A percentile compares a stretch with the other conserved stretches of the same genome.
Evolutionary conservation across 2,329 filamentous ascomycete species (phyloP).

Genomic region (Trichoderma brevicompactum): DNA sequence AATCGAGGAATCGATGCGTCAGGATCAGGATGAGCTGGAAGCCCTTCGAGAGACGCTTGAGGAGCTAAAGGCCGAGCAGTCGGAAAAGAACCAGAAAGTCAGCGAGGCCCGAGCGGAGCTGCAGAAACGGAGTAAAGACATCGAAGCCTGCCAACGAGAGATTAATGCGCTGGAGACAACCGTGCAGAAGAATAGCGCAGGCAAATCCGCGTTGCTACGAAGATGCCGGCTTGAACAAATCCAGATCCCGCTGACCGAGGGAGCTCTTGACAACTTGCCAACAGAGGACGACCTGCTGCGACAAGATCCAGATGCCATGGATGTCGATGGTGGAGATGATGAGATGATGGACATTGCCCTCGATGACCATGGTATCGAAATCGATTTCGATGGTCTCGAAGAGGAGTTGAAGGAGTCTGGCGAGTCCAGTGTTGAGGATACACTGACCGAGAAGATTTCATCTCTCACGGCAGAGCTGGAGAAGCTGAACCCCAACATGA

Average conservation of each 20-base stretch:
- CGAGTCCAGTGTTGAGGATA: constrained; percentile 72
- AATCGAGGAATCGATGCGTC: constrained; percentile 74
- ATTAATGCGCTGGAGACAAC: constrained; percentile 82
- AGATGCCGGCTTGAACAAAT: constrained; percentile 95
- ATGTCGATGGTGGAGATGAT: constrained; percentile 74
- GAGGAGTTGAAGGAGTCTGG: constrained; percentile 81
- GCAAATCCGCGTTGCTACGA: constrained; percentile 81
- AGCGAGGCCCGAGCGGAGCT: constrained; percentile 78
- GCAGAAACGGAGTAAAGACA: constrained; percentile 81
- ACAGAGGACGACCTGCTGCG: constrained; percentile 81
- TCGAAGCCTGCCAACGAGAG: constrained; percentile 72
- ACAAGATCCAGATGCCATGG: constrained; percentile 86
- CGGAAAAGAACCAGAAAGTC: constrained; percentile 73
- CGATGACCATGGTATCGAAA: constrained; percentile 88
- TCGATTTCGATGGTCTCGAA: constrained; percentile 81
- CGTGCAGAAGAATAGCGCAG: constrained; percentile 81
- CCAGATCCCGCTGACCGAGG: constrained; percentile 74
- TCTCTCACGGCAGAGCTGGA: constrained; percentile 79
- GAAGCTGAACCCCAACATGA: constrained; percentile 96
- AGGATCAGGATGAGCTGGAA: constrained; percentile 76
- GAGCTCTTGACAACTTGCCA: constrained; percentile 83
- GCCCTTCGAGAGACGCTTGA: constrained; percentile 73
- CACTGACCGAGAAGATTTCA: constrained; percentile 76
- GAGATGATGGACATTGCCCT: constrained; percentile 67
- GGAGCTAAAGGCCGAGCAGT: constrained; percentile 68